Base-by-base conservation (phyloP, 129 eudicot species). In the Oenanthe sinensis region DNA sequence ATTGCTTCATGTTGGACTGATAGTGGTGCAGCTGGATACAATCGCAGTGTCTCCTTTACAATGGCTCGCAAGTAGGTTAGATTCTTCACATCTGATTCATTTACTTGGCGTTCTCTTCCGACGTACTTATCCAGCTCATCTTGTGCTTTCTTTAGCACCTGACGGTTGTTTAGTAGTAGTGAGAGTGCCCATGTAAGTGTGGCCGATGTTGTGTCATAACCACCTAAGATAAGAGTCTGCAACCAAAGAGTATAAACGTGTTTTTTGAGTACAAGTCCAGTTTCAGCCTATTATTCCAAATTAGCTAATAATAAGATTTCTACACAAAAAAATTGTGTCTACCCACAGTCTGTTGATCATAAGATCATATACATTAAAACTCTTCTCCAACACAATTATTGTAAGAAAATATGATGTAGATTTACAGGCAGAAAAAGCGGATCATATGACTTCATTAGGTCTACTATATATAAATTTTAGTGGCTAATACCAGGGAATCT, bases 1-100 rank as follows among this genome's bases (percentile, higher is more conserved):
- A 39, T 70, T 39, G 75, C 47, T 70, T 70, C 75, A 11, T 39
- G 75, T 8, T 40, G 48, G 8, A 39, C 4, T 39, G 47, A 39
- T 39, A 70, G 47, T 39, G 75, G 75, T 70, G 48, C 75, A 12
- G 48, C 48, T 37, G 75, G 75, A 37, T 77, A 77, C 12, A 76
- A 54, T 76, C 69, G 37, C 3, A 76, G 22, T 52, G 79, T 76
- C 36, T 76, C 79, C 30, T 76, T 76, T n/a, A 76, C 69, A 48
- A 76, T 19, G 19, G 79, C 79, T 49, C 36, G 79, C 17, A 76
- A 50, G 39, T 77, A 77, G 12, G 46, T 3, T n/a, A 77, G 28
- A 77, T 42, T 58, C 55, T 24, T 60, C 54, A 77, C 39, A 42
- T 77, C 72, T 10, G 80, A 77, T 55, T 77, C 80, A 30, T 10